A percentile compares a stretch with the other conserved stretches of the same genome.
Conservation (phyloP, 306 rosid species). For the Cucumis hystrix region DNA sequence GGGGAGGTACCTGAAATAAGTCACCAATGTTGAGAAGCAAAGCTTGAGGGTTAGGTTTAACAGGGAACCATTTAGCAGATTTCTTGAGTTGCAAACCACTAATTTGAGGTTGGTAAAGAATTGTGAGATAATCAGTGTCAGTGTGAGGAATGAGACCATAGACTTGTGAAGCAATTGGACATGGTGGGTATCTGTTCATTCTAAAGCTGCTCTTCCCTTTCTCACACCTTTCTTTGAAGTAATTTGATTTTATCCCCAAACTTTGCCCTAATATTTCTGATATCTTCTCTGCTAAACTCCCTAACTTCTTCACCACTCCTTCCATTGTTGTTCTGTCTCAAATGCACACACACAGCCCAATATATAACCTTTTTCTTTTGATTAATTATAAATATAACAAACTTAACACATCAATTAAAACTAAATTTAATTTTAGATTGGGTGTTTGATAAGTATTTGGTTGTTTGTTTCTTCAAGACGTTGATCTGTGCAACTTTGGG, state of each 20-base stretch:
- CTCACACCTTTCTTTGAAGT: conserved; percentile 42
- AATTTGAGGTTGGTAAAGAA: conserved; percentile 25
- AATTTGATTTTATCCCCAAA: conserved; percentile 24
- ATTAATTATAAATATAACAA: no score
- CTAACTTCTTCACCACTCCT: conserved; percentile 17
- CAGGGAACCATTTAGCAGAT: conserved; percentile 28
- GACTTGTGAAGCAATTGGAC: conserved; percentile 39
- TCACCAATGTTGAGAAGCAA: conserved; percentile 40
- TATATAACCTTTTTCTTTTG: no score
- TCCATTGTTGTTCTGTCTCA: conserved; percentile 27
- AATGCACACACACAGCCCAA: no score
- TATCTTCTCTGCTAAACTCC: conserved; percentile 27
- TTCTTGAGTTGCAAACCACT: conserved; percentile 40
- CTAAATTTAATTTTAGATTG: no score
- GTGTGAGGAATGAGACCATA: conserved; percentile 50
- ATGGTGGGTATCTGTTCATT: conserved; percentile 56
- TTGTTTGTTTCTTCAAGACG: no score
- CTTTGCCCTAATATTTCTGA: conserved; percentile 37
- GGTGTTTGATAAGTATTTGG: no score
- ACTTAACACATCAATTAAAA: no score
- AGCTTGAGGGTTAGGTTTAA: conserved; percentile 42
- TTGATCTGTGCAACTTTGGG: no score
- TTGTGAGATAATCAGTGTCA: conserved; percentile 40
- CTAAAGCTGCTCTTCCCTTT: conserved; percentile 29
- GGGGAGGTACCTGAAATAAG: conserved; percentile 44